These are phyloP conservation scores for Mycosphaerelloides madeirae DNA, from an alignment of 2,329 filamentous ascomycete genomes.

Conservation along the genomic window DNA sequence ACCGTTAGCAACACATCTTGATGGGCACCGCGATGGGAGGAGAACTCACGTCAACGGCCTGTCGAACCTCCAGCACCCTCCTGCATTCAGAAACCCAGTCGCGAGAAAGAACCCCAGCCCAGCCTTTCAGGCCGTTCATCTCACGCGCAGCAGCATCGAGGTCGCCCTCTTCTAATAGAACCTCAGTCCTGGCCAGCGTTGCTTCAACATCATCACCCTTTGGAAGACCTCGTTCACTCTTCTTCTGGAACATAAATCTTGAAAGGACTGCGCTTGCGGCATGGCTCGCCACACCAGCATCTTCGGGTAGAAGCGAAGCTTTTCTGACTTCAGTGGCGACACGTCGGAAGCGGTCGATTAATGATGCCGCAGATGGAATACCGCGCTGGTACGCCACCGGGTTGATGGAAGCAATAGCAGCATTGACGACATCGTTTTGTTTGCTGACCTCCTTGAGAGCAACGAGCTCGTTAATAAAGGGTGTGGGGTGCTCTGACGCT, in stretches of 20 bases:
- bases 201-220: constrained; percentile 89
- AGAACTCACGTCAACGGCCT: constrained; percentile 82
- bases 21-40: constrained; percentile 2
- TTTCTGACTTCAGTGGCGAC: constrained; percentile 92
- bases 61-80: constrained; percentile 88
- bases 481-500: constrained; percentile 63
- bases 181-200: constrained; percentile 83
- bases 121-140: constrained; percentile 88
- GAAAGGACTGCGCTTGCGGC: constrained; percentile 84
- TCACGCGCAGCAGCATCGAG: constrained; percentile 87
- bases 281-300: constrained; percentile 91
- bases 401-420: constrained; percentile 94
- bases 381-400: constrained; percentile 89
- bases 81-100: constrained; percentile 92
- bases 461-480: constrained; percentile 88
- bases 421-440: constrained; percentile 74
- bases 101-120: constrained; percentile 89
- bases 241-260: constrained; percentile 95
- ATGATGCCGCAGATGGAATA: constrained; percentile 73
- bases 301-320: constrained; percentile 83
- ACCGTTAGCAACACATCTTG: constrained; percentile 8
- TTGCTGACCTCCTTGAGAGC: constrained; percentile 87
- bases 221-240: constrained; percentile 56
- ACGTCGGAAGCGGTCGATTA: constrained; percentile 92
- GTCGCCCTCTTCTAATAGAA: constrained; percentile 85